Evolutionary conservation across 148 eudicot species (phyloP).

Genomic region (Agrostemma githago): DNA sequence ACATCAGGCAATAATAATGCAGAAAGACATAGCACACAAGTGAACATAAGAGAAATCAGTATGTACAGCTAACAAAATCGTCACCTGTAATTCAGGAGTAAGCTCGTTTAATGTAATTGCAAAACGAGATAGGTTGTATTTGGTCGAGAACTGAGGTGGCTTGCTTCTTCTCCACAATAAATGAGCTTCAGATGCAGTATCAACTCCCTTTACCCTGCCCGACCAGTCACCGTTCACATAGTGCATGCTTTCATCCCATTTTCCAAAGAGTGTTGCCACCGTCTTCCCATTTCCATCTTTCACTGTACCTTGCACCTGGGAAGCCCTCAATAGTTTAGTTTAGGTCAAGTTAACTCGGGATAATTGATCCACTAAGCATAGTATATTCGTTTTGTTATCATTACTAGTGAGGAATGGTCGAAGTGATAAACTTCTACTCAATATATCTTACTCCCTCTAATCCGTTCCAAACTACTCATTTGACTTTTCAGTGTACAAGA

Average conservation of each 20-base stretch:
- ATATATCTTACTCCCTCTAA: too few species aligned
- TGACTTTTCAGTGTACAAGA: too few species aligned
- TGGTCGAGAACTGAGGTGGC: constrained; percentile 70
- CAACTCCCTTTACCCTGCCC: constrained; percentile 55
- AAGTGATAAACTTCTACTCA: neutral
- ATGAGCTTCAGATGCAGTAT: constrained; percentile 48
- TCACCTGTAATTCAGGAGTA: constrained; percentile 74
- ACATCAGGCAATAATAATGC: neutral
- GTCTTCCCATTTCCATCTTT: constrained; percentile 88
- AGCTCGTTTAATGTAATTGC: constrained; percentile 94
- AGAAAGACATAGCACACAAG: neutral
- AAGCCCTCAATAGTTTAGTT: constrained; percentile 11
- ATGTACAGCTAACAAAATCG: neutral
- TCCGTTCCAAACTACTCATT: too few species aligned
- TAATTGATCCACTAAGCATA: constrained; percentile 5
- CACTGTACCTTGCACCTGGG: constrained; percentile 88
- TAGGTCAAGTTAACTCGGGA: constrained; percentile 1
- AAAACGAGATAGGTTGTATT: constrained; percentile 90
- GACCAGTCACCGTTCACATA: constrained; percentile 70
- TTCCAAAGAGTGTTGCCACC: constrained; percentile 76
- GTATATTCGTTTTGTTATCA: neutral
- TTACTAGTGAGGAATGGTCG: neutral
- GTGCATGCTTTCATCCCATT: constrained; percentile 98
- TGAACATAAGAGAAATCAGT: neutral
- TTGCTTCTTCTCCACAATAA: constrained; percentile 85